Evolutionary conservation across 768 basidiomycete species (phyloP), one percentile per base, ranked within the genome.

Genomic region (Boletus coccyginus): DNA sequence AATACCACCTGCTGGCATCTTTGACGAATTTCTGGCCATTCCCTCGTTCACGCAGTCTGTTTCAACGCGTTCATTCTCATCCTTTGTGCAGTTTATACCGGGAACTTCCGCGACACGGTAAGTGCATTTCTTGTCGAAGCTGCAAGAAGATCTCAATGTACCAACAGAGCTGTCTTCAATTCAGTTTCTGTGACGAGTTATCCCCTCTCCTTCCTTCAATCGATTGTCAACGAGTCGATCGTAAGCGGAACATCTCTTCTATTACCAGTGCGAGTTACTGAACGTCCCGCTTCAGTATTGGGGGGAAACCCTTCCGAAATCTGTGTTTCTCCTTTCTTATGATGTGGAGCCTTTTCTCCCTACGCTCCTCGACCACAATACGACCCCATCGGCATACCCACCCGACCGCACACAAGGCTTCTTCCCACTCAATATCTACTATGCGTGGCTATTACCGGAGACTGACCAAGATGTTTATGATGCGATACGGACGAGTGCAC

Each of bases 341-440:
- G 57, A 45, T 3, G 73, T 81, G 50, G 83, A 86, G 55, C 80
- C 81, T 5, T 84, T 86, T 76, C 73, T 80, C 0, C 70, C 78
- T 0, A 62, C 68, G 40, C 57, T 78, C 53, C 74, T 76, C 55
- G 54, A 65, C 1, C 78, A 80, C 58, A 73, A 66, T 27, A 50
- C 65, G 42, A 66, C 65, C 2, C 43, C 69, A 0, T 73, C 78
- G 14, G 82, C 81, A 1, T 84, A 77, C 64, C 82, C 81, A 6
- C 76, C 78, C 3, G 55, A 60, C 29, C 78, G 81, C 35, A 44
- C 64, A 2, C 63, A 53, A 7, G 65, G 62, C 17, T 66, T 75
- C 45, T 66, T 74, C 9, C 82, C 81, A 1, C 68, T 80, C 42
- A 78, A 81, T 69, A 74, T 77, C 3, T 84, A 80, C 76, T 43